Percentiles rank a stretch among this genome's conserved stretches.
Evolutionary conservation across 768 basidiomycete species (phyloP).

Genomic region (Hortiboletus campestris): DNA sequence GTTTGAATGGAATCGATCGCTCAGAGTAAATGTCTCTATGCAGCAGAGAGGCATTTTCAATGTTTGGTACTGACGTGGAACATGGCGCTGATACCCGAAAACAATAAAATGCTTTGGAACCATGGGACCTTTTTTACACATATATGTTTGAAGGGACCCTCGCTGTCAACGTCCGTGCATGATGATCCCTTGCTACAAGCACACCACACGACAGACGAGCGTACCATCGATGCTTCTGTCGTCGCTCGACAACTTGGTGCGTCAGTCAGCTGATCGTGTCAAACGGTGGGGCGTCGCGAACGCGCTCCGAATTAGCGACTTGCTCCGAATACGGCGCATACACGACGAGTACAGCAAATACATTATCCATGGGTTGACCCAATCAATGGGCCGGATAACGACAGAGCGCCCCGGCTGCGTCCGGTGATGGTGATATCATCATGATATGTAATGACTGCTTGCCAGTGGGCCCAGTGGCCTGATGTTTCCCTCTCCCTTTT

Average conservation of each 20-base stretch:
- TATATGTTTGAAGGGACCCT: not conserved
- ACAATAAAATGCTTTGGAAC: not conserved
- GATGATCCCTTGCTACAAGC: slow-evolving; percentile 15
- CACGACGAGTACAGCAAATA: not conserved
- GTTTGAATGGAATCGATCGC: not conserved
- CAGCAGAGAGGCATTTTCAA: too few relatives aligned
- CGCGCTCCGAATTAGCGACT: not conserved
- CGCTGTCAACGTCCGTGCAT: slow-evolving; percentile 1
- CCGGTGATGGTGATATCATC: not conserved
- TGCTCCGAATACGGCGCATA: not conserved
- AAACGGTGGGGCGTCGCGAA: not conserved
- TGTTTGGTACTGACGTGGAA: not conserved
- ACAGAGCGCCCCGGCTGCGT: not conserved
- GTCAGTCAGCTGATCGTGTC: not conserved
- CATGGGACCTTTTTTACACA: not conserved
- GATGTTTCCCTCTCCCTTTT: not conserved
- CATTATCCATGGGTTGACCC: not conserved
- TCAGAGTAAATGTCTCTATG: not conserved
- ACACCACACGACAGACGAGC: slow-evolving; percentile 10
- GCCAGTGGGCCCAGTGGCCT: too few relatives aligned
- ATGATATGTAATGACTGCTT: too few relatives aligned
- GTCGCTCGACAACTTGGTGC: not conserved
- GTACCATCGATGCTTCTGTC: not conserved
- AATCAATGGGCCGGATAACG: too few relatives aligned
- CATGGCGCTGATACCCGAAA: not conserved